These are phyloP conservation scores for Fraxinus sp. DNA, from an alignment of 305 asterid genomes.

Conservation along the genomic window DNA sequence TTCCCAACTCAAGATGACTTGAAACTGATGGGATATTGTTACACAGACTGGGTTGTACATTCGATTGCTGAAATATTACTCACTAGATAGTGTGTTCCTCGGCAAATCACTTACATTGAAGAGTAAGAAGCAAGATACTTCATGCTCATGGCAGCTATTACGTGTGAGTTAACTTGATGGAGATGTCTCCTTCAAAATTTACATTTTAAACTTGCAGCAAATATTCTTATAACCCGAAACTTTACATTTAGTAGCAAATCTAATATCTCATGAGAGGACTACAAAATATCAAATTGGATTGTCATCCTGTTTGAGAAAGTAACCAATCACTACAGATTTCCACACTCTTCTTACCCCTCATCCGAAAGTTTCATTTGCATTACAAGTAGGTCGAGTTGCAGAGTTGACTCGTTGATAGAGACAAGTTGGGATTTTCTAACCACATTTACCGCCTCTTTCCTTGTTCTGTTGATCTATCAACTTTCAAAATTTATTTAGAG, in stretches of 20 bases:
- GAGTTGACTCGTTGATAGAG: not conserved
- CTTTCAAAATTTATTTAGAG: not conserved
- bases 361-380: not conserved
- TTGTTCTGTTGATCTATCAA: not conserved
- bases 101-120: not conserved
- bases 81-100: not conserved
- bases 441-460: not conserved
- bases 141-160: not conserved
- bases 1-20: not conserved
- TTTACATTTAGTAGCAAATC: not conserved
- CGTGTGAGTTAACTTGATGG: not conserved
- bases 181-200: not conserved
- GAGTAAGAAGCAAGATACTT: not conserved
- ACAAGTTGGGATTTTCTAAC: not conserved
- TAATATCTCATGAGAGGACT: not conserved
- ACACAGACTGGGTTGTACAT: not conserved
- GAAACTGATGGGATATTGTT: not conserved
- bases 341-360: not conserved
- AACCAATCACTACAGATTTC: not conserved
- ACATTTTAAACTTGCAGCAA: not conserved
- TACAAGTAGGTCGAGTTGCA: not conserved
- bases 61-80: not conserved
- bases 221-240: not conserved
- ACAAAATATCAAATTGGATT: not conserved
- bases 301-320: not conserved